phyloP scores from a whole-genome alignment of 257 asterid species.

The Paulownia fortunei region DNA sequence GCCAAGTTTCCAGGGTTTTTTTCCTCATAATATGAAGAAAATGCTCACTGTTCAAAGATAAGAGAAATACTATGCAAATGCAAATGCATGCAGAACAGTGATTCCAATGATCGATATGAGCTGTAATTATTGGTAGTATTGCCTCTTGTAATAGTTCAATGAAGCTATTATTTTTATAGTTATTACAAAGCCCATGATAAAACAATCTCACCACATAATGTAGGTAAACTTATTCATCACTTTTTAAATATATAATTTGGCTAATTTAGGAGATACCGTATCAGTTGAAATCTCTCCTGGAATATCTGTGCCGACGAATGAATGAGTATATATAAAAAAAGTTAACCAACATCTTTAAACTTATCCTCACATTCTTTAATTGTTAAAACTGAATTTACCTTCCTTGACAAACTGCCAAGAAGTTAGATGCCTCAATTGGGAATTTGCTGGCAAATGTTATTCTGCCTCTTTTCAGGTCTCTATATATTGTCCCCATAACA shows the following conservation, averaged over 20 bases:
- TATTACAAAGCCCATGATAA: background rate
- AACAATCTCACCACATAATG: background rate
- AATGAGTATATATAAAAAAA: background rate
- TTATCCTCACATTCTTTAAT: background rate
- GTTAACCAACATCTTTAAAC: background rate
- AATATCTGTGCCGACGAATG: slow-evolving; percentile 20
- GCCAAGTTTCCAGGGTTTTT: no score
- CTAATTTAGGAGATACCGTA: background rate
- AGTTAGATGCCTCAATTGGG: slow-evolving; percentile 3
- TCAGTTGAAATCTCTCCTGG: slow-evolving; percentile 26
- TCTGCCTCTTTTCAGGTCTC: background rate
- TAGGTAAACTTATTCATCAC: background rate
- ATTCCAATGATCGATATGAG: background rate
- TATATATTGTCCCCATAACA: slow-evolving; percentile 25
- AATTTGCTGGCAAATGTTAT: slow-evolving; percentile 8
- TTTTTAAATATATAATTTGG: background rate
- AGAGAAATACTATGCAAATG: background rate
- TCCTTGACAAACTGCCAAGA: slow-evolving; percentile 30
- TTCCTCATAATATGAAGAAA: background rate
- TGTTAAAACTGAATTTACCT: background rate
- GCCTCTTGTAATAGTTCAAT: background rate
- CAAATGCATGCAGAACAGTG: background rate
- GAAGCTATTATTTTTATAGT: no score
- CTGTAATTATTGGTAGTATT: background rate
- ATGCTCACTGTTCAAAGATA: no score